Evolutionary conservation across 179 eudicot species (phyloP).

Genomic region (Camellia oleifera): DNA sequence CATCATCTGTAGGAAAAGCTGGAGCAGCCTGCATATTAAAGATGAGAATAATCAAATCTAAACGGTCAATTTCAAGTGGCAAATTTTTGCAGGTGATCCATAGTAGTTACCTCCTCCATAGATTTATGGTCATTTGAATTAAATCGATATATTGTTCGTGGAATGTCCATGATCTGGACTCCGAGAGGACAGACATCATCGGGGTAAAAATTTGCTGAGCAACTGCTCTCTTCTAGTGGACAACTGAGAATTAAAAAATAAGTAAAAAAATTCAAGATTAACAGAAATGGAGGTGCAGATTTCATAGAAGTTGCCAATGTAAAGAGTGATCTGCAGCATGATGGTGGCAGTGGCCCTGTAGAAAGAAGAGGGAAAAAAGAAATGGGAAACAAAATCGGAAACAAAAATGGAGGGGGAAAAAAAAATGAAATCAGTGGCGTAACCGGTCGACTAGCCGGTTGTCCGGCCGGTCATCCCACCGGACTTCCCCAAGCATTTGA

Average conservation of each 20-base stretch:
- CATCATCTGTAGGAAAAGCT: conserved; percentile 46
- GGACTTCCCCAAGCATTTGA: no score
- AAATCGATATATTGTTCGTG: conserved; percentile 29
- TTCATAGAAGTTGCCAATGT: no score
- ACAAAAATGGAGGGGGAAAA: no score
- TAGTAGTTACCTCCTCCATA: conserved; percentile 50
- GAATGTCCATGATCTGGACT: conserved; percentile 40
- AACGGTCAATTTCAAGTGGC: not conserved
- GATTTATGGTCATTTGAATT: conserved; percentile 35
- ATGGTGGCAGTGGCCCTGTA: no score
- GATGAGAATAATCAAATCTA: conserved; percentile 1
- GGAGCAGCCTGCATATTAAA: conserved; percentile 42
- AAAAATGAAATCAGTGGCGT: no score
- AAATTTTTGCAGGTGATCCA: not conserved
- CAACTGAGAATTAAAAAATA: conserved; percentile 32
- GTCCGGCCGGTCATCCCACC: no score
- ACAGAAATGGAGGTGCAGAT: no score
- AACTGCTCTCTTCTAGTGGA: conserved; percentile 57
- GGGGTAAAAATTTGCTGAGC: conserved; percentile 74
- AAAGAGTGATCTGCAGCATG: no score
- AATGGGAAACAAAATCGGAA: no score
- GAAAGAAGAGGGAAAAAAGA: no score
- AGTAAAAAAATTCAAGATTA: no score
- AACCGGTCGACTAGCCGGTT: no score
- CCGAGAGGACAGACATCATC: conserved; percentile 77